Evolutionary conservation across 2,329 filamentous ascomycete genomes (phyloP), one percentile per base, ranked within the genome.

Genomic region (Nemania sp.): DNA sequence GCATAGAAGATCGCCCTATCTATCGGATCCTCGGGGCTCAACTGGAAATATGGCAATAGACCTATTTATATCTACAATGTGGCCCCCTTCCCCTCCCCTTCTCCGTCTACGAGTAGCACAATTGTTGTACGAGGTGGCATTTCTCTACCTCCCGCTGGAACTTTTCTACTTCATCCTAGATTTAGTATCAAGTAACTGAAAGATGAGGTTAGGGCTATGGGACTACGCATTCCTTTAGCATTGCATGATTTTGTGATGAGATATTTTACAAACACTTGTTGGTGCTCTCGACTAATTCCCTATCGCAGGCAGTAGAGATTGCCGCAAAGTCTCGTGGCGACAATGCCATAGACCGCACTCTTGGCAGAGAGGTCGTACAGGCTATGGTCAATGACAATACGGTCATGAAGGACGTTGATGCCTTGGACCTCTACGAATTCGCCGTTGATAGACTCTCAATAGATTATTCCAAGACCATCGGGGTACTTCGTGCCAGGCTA

Each of bases 361-460:
- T 76, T 0, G 80, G 79, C 2, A 73, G 80, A 32, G 72, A 77
- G 6, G 75, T 78, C 7, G 73, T 84, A 3, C 76, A 81, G 59
- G 76, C 77, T 54, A 78, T 80, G 61, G 73, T 83, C 61, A 77
- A 78, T 61, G 79, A 83, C 51, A 77, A 76, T 54, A 77, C 74
- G 3, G 73, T 74, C 11, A 69, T 83, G 54, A 78, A 79, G 47
- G 84, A 86, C 62, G 72, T 78, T 2, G 81, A 84, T 56, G 74
- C 76, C 12, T 70, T 86, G 10, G 82, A 84, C 61, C 75, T 87
- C 18, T 79, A 84, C 21, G 83, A 86, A 63, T 85, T 82, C 78
- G 80, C 83, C 1, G 76, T 77, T n/a, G 72, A 71, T 2, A 76
- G 78, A 0, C 60, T 80, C 3, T 74, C 78, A 12, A 69, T 76